A percentile compares a stretch with the other conserved stretches of the same genome.
Conservation (phyloP, 306 rosid species). For the Sphenostylis stenocarpa region DNA sequence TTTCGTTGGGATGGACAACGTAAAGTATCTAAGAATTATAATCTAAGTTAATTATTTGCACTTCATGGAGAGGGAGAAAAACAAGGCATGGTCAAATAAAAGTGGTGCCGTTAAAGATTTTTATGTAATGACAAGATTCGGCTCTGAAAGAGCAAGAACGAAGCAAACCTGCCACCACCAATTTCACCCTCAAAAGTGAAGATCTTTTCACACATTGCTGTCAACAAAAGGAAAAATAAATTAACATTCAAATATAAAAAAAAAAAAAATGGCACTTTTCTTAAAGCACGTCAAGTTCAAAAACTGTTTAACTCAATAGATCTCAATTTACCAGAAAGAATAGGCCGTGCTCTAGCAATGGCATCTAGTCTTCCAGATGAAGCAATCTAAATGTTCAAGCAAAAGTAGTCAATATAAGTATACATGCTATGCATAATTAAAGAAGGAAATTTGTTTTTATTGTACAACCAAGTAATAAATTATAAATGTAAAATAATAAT, state of each 20-base stretch:
- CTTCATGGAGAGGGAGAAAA: not conserved
- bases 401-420: constrained; percentile 32
- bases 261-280: not conserved
- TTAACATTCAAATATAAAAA: constrained; percentile 6
- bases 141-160: constrained; percentile 35
- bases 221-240: constrained; percentile 40
- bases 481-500: not conserved
- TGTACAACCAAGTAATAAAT: constrained; percentile 18
- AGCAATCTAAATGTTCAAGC: constrained; percentile 53
- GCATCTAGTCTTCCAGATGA: constrained; percentile 76
- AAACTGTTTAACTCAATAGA: not conserved
- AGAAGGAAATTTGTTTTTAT: constrained; percentile 2
- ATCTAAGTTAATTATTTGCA: constrained; percentile 22
- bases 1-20: not conserved
- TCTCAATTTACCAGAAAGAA: constrained; percentile 67
- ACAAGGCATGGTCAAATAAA: not conserved
- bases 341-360: constrained; percentile 65
- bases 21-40: not conserved
- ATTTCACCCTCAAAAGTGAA: constrained; percentile 81
- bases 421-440: constrained; percentile 17
- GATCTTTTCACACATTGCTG: constrained; percentile 91
- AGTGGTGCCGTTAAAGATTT: constrained; percentile 3
- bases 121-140: constrained; percentile 14
- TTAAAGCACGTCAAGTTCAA: constrained; percentile 7
- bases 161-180: constrained; percentile 83